A percentile compares a stretch with the other conserved stretches of the same genome.
Evolutionary conservation across 305 asterid genomes (phyloP).

Genomic region (Fraxinus albicans): DNA sequence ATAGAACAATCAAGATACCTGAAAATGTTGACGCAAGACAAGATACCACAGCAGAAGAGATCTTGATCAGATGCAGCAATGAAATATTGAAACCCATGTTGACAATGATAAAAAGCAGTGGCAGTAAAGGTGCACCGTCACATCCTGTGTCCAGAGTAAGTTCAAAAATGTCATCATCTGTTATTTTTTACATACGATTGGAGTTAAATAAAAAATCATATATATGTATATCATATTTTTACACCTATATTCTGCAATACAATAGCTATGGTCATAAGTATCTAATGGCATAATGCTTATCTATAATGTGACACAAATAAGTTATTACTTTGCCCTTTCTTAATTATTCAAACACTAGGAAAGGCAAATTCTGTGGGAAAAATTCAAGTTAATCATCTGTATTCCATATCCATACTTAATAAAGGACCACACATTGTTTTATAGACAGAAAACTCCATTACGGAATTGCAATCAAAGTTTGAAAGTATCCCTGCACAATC

Average conservation of each 20-base stretch:
- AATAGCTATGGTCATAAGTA: neutral
- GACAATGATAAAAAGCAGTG: conserved; percentile 72
- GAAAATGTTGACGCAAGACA: conserved; percentile 81
- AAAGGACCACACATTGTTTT: neutral
- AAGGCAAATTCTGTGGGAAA: neutral
- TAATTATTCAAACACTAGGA: neutral
- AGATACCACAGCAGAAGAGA: conserved; percentile 71
- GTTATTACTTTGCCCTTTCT: neutral
- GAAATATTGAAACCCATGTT: conserved; percentile 92
- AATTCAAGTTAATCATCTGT: neutral
- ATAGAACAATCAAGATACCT: conserved; percentile 46
- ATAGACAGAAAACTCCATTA: neutral
- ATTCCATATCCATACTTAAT: neutral
- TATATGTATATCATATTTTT: conserved; percentile 2
- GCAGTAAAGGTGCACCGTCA: conserved; percentile 88
- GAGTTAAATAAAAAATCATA: conserved; percentile 1
- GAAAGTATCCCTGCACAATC: neutral
- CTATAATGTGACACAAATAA: neutral
- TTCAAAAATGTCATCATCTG: conserved; percentile 1
- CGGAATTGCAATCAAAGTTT: neutral
- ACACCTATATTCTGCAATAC: neutral
- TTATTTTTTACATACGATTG: conserved; percentile 19
- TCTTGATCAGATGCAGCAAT: conserved; percentile 78
- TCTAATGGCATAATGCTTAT: neutral
- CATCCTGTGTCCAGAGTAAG: conserved; percentile 52